phyloP scores from a whole-genome alignment of 2,329 filamentous ascomycete species.

The Colletotrichum scovillei region DNA sequence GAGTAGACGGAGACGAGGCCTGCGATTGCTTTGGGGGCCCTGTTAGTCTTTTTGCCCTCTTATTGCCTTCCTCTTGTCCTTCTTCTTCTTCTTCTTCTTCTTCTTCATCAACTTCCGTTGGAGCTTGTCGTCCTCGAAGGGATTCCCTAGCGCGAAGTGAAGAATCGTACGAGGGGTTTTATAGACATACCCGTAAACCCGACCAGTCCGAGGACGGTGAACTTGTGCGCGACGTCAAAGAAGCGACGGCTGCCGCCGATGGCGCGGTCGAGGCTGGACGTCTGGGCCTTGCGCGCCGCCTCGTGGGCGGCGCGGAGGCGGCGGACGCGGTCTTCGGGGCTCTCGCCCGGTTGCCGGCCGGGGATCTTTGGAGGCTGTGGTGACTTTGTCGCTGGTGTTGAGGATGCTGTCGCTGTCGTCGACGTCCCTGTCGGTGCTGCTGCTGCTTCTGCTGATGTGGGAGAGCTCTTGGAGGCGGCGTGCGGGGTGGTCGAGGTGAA shows the following conservation, averaged over 20 bases:
- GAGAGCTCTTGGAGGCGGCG: conserved; percentile 71
- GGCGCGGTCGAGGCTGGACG: conserved; percentile 63
- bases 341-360: conserved; percentile 60
- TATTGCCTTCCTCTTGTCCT: too few species aligned
- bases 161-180: background rate
- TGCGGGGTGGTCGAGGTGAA: conserved; percentile 69
- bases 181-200: conserved; percentile 63
- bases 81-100: background rate
- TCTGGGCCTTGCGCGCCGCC: conserved; percentile 70
- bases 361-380: conserved; percentile 17
- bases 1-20: conserved; percentile 68
- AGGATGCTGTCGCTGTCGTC: conserved; percentile 30
- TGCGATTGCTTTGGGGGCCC: conserved; percentile 60
- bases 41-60: background rate
- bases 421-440: conserved; percentile 36
- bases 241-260: conserved; percentile 60
- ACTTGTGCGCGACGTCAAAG: conserved; percentile 67
- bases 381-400: conserved; percentile 36
- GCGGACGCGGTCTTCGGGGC: conserved; percentile 76
- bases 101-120: background rate
- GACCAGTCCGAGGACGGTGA: conserved; percentile 65
- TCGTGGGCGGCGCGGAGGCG: conserved; percentile 75
- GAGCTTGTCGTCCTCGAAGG: too few species aligned
- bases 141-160: too few species aligned
- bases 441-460: conserved; percentile 44